Evolutionary conservation across 2,329 filamentous ascomycete genomes (phyloP), one percentile per base, ranked within the genome.

Genomic region (Exophiala aquamarina): DNA sequence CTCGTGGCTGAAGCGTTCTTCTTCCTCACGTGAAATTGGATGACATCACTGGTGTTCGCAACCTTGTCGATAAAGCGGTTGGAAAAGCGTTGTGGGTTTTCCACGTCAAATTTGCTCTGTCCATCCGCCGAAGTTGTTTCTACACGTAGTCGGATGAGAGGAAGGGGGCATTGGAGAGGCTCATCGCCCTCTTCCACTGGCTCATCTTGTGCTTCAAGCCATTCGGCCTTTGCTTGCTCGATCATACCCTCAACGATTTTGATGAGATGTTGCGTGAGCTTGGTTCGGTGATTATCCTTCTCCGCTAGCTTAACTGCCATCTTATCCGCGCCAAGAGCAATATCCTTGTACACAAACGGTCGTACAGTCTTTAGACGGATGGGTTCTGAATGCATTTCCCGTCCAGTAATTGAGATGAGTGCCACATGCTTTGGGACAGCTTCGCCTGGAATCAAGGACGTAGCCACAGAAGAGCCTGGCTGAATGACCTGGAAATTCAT

Each of bases 401-500:
- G 87, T 7, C 91, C 92, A 0, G 84, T 93, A 42, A 98, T 74
- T 57, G 78, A 93, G 40, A 97, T 66, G 15, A 98, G 86, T 1
- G 90, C 84, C 5, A 97, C 88, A 47, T 97, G 87, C 64, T 98
- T 98, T 6, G 89, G 76, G 1, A 90, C 89, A 1, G 93, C 88
- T 69, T 98, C 93, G 20, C 91, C 91, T 0, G 87, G 86, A 7
- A 93, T 84, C 0, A 98, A 74, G 0, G 93, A 97, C 1, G 93
- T 98, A 1, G 92, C 93, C 1, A 98, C 86, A 0, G 93, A 97
- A 0, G 93, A 98, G 0, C 93, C 93, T 1, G 93, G 93, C 61
- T 98, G 93, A 82, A 98, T 96, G 54, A 98, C 92, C 58, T 93
- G 83, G 59, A 98, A 98, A 1, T 86, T 86, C 38, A 86, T 95